Percentiles rank a stretch among this genome's conserved stretches.
phyloP scores from a whole-genome alignment of 2,329 filamentous ascomycete genomes.

The Neofusicoccum ribis region DNA sequence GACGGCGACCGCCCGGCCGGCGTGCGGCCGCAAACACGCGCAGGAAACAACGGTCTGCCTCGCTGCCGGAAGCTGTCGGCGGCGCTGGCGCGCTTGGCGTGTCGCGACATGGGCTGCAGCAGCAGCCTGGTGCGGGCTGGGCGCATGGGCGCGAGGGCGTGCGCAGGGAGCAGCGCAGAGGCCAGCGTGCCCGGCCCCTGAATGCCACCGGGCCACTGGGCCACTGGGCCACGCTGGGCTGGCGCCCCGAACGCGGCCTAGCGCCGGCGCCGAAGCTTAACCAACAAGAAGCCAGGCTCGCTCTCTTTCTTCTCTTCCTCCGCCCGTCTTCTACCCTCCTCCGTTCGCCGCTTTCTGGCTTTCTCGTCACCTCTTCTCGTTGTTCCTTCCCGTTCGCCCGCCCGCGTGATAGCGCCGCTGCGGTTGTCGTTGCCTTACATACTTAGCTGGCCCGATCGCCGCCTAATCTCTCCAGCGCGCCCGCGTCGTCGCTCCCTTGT shows the following conservation, averaged over 20 bases:
- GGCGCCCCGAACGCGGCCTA: neutral
- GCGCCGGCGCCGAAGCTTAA: neutral
- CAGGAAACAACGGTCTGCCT: neutral
- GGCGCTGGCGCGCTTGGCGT: neutral
- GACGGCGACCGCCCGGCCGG: neutral
- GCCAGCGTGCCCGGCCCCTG: neutral
- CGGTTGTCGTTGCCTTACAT: conserved; percentile 28
- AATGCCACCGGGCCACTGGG: neutral
- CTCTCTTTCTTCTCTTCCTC: conserved; percentile 35
- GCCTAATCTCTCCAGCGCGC: conserved; percentile 33
- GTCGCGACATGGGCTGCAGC: neutral
- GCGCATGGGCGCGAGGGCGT: neutral
- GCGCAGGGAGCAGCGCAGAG: neutral
- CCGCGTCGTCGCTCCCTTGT: conserved; percentile 39
- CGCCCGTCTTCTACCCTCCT: conserved; percentile 70
- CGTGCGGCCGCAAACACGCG: neutral
- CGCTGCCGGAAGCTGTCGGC: neutral
- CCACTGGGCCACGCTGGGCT: no score
- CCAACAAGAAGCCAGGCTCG: conserved; percentile 8
- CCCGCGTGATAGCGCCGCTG: conserved; percentile 12
- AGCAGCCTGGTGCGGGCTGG: neutral
- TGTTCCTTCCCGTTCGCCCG: conserved; percentile 20
- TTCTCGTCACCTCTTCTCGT: conserved; percentile 26
- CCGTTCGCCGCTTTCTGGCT: conserved; percentile 58
- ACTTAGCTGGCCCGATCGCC: conserved; percentile 29